Percentiles rank a stretch among this genome's conserved stretches.
These are phyloP conservation scores for Flaveria linearis DNA, from an alignment of 129 eudicot genomes.

Conservation along the genomic window DNA sequence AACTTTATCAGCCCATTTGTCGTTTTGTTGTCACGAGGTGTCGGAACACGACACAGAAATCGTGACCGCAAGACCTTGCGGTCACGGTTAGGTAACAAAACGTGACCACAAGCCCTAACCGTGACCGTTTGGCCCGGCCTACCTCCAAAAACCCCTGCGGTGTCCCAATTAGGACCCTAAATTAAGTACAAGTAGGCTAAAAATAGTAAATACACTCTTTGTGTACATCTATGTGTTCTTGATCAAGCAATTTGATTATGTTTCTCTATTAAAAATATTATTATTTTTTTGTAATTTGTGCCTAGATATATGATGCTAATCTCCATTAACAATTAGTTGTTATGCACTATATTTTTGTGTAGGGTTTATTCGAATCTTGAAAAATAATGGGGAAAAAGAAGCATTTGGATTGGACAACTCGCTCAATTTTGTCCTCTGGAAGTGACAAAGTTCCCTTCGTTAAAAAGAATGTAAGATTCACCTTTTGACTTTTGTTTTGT, in stretches of 20 bases:
- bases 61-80: too few relatives aligned
- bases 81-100: too few relatives aligned
- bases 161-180: too few relatives aligned
- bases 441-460: conserved; percentile 34
- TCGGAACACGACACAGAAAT: too few relatives aligned
- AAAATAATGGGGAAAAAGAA: conserved; percentile 44
- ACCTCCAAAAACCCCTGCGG: too few relatives aligned
- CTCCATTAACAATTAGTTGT: neutral
- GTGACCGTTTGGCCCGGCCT: too few relatives aligned
- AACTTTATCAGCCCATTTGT: too few relatives aligned
- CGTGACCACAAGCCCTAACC: too few relatives aligned
- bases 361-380: neutral
- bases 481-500: conserved; percentile 1
- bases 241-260: neutral
- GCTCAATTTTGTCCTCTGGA: conserved; percentile 37
- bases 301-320: neutral
- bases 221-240: neutral
- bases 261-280: neutral
- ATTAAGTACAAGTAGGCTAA: neutral
- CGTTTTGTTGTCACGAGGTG: too few relatives aligned
- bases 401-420: conserved; percentile 45
- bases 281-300: neutral
- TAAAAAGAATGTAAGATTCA: conserved; percentile 33
- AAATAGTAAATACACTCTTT: neutral
- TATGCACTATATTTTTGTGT: neutral